phyloP scores from a whole-genome alignment of 2,329 filamentous ascomycete species.

The Xylaria sp. region DNA sequence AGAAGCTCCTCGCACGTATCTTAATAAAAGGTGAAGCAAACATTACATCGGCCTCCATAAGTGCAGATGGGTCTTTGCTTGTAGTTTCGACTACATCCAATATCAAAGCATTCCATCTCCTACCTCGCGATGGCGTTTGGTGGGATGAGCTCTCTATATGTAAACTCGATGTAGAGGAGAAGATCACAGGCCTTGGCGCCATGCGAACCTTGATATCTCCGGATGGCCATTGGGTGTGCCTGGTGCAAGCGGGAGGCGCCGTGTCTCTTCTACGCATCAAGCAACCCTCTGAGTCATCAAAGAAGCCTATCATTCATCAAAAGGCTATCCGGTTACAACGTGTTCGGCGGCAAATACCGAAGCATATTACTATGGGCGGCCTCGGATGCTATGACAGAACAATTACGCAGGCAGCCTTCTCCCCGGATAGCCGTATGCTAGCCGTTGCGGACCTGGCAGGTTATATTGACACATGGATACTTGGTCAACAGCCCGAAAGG shows the following conservation, averaged over 20 bases:
- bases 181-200: conserved; percentile 71
- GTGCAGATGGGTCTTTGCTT: conserved; percentile 76
- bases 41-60: conserved; percentile 80
- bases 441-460: conserved; percentile 85
- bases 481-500: conserved; percentile 65
- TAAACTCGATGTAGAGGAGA: conserved; percentile 72
- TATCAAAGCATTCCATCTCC: conserved; percentile 81
- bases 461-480: conserved; percentile 86
- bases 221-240: conserved; percentile 74
- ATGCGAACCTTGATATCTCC: conserved; percentile 76
- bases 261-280: conserved; percentile 64
- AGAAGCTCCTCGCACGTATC: conserved; percentile 76
- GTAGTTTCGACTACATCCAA: conserved; percentile 79
- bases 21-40: conserved; percentile 80
- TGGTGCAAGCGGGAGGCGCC: conserved; percentile 70
- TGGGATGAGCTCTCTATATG: conserved; percentile 74
- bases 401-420: conserved; percentile 81
- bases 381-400: conserved; percentile 81
- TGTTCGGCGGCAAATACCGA: conserved; percentile 64
- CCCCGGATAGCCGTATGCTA: conserved; percentile 80
- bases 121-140: conserved; percentile 60
- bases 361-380: conserved; percentile 69
- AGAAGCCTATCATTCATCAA: conserved; percentile 56
- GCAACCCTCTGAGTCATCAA: conserved; percentile 47
- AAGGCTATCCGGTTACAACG: conserved; percentile 62